A percentile compares a stretch with the other conserved stretches of the same genome.
phyloP scores from a whole-genome alignment of 2,329 filamentous ascomycete species.

The Fusarium luffae region DNA sequence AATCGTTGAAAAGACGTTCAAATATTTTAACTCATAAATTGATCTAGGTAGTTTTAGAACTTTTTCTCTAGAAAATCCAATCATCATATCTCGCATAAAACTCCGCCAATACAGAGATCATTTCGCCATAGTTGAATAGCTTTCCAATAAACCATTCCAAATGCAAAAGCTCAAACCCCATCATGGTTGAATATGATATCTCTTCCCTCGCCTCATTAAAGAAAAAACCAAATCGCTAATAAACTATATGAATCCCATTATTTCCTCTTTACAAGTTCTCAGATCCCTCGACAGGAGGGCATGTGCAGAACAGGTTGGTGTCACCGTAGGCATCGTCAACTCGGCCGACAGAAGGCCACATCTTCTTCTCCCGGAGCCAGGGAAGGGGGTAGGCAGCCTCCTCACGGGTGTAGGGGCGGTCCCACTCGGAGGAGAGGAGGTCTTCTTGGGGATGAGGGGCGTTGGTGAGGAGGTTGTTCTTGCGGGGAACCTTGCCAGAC shows the following conservation, averaged over 20 bases:
- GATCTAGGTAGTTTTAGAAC: constrained; percentile 14
- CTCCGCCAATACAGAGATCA: constrained; percentile 30
- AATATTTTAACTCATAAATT: constrained; percentile 6
- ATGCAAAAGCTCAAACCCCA: constrained; percentile 21
- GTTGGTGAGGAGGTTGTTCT: constrained; percentile 89
- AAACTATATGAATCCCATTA: constrained; percentile 24
- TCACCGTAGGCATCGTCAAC: constrained; percentile 93
- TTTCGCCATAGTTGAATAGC: constrained; percentile 39
- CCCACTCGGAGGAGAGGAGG: constrained; percentile 76
- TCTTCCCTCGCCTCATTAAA: constrained; percentile 10
- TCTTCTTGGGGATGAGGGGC: constrained; percentile 88
- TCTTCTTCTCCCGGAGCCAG: constrained; percentile 93
- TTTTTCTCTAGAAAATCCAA: constrained; percentile 21
- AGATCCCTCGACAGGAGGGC: constrained; percentile 80
- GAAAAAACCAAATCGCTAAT: constrained; percentile 21
- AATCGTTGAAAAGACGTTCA: rapidly evolving
- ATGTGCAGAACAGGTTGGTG: constrained; percentile 94
- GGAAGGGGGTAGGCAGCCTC: constrained; percentile 87
- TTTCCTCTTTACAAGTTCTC: constrained; percentile 38
- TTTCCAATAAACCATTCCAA: constrained; percentile 31
- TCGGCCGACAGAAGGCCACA: constrained; percentile 90
- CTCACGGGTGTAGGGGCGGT: constrained; percentile 82
- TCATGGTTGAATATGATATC: constrained; percentile 44
- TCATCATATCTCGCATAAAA: constrained; percentile 26
- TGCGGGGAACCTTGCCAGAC: constrained; percentile 77